A percentile compares a stretch with the other conserved stretches of the same genome.
These are phyloP conservation scores for Phytopythium boreale DNA, from an alignment of 352 stramenopile species.

Conservation along the genomic window DNA sequence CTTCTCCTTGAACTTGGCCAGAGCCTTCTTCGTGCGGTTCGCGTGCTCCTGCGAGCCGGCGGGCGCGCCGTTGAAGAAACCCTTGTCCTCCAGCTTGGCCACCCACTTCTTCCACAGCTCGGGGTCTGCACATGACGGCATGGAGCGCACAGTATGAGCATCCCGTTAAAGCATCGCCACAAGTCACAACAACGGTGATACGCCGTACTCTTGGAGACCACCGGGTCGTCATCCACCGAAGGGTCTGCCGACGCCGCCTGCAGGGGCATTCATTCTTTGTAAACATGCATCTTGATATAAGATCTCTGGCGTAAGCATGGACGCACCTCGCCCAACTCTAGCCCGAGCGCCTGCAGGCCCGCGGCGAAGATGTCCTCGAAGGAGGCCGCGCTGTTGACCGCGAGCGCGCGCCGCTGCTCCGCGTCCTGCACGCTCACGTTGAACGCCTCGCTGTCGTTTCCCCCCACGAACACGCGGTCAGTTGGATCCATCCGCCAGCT, in stretches of 20 bases:
- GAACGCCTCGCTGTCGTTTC: slow-evolving; percentile 60
- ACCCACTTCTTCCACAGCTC: slow-evolving; percentile 88
- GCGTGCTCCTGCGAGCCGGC: slow-evolving; percentile 62
- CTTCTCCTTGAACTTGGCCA: slow-evolving; percentile 87
- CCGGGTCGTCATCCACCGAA: slow-evolving; percentile 55
- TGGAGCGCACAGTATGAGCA: neutral
- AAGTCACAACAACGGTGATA: slow-evolving; percentile 3
- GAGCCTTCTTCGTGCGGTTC: slow-evolving; percentile 59
- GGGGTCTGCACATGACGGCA: slow-evolving; percentile 37
- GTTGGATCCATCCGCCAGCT: neutral
- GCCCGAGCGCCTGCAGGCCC: slow-evolving; percentile 54
- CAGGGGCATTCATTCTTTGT: neutral
- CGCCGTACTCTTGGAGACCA: slow-evolving; percentile 62
- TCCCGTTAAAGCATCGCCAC: neutral
- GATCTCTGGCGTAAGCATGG: neutral
- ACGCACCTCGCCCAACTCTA: slow-evolving; percentile 34
- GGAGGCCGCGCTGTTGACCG: slow-evolving; percentile 32
- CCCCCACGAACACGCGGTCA: slow-evolving; percentile 8
- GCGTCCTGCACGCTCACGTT: slow-evolving; percentile 54
- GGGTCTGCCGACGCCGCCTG: slow-evolving; percentile 18
- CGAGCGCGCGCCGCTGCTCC: slow-evolving; percentile 47
- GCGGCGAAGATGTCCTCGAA: slow-evolving; percentile 75
- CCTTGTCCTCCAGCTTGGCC: slow-evolving; percentile 81
- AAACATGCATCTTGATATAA: too few relatives aligned
- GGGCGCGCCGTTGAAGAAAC: slow-evolving; percentile 71